These are phyloP conservation scores for Aegilops sharonensis DNA, from an alignment of 176 grass and related monocot genomes.

Conservation along the genomic window DNA sequence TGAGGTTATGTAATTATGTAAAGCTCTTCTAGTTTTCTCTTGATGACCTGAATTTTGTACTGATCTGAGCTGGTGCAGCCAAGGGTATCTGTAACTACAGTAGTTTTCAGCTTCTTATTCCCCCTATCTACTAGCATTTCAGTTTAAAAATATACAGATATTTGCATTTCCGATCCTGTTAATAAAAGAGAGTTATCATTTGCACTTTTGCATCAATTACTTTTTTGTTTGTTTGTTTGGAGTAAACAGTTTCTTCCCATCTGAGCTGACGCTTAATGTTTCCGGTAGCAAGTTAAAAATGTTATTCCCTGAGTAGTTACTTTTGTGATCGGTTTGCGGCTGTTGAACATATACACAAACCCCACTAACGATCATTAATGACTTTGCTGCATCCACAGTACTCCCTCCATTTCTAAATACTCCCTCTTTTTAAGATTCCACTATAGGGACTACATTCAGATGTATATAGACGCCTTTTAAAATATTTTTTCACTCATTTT, in stretches of 20 bases:
- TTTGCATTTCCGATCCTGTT: background rate
- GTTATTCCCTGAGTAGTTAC: too few species aligned
- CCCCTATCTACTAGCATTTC: background rate
- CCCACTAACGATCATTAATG: too few species aligned
- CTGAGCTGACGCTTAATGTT: background rate
- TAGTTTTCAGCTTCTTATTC: background rate
- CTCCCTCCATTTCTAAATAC: too few species aligned
- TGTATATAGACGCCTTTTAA: too few species aligned
- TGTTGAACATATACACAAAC: too few species aligned
- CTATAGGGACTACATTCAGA: too few species aligned
- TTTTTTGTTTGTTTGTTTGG: too few species aligned
- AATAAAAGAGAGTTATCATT: background rate
- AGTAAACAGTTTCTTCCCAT: background rate
- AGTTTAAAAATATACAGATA: background rate
- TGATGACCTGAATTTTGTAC: background rate
- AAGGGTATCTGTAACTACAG: background rate
- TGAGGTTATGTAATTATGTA: constrained; percentile 23
- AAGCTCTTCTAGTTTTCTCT: background rate
- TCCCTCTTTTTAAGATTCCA: too few species aligned
- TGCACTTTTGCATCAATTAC: background rate
- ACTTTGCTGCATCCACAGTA: too few species aligned
- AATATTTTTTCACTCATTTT: too few species aligned
- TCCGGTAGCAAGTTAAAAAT: too few species aligned
- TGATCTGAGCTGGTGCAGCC: background rate
- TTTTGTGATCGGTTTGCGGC: too few species aligned